Evolutionary conservation across 164 flowering plant genomes (phyloP).

Genomic region (Brasenia schreberi): DNA sequence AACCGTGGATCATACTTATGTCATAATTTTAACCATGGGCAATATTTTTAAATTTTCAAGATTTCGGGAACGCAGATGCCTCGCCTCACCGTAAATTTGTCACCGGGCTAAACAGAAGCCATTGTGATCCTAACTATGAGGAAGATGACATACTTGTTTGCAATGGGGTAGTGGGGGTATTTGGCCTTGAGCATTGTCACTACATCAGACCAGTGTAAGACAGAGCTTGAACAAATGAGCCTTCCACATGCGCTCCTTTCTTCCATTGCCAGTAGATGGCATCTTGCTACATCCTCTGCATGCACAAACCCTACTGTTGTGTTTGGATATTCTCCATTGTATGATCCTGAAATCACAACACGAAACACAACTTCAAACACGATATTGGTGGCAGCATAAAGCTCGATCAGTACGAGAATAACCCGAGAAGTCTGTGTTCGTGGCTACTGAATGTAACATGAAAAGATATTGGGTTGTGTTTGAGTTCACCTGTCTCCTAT

Average conservation of each 20-base stretch:
- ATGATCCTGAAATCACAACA: not conserved
- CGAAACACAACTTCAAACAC: no score
- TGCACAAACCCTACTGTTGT: constrained; percentile 70
- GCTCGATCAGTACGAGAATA: no score
- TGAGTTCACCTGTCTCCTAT: no score
- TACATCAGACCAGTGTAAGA: constrained; percentile 77
- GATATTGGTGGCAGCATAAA: no score
- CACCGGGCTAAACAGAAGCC: not conserved
- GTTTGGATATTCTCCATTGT: constrained; percentile 52
- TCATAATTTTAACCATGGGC: no score
- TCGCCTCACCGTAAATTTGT: no score
- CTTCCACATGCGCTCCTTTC: constrained; percentile 65
- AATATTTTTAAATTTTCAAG: no score
- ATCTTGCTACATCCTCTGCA: constrained; percentile 70
- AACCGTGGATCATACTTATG: no score
- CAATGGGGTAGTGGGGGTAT: constrained; percentile 66
- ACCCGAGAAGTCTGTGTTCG: no score
- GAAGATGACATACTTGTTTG: constrained; percentile 31
- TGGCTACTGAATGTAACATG: no score
- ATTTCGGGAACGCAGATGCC: no score
- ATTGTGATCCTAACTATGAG: not conserved
- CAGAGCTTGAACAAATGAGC: constrained; percentile 66
- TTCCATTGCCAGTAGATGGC: constrained; percentile 83
- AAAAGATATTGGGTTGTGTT: no score
- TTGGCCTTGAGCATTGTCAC: constrained; percentile 60